phyloP scores from a whole-genome alignment of 2,329 filamentous ascomycete species.

The Aureobasidium namibiae region DNA sequence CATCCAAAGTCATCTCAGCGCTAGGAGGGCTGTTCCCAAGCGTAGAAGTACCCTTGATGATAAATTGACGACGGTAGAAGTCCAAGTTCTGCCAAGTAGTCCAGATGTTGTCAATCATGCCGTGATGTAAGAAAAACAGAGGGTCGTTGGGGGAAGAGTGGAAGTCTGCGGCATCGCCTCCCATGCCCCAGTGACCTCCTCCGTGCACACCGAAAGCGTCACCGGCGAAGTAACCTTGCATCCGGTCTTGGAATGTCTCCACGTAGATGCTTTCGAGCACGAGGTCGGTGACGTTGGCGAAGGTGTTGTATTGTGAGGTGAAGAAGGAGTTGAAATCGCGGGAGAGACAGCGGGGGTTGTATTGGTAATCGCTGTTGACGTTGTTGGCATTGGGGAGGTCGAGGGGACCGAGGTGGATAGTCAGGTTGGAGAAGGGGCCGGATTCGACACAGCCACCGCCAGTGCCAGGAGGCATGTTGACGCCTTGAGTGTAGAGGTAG shows the following conservation, averaged over 20 bases:
- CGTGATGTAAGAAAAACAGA: constrained; percentile 39
- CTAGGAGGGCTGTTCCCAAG: constrained; percentile 37
- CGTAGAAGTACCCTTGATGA: constrained; percentile 37
- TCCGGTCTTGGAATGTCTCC: constrained; percentile 21
- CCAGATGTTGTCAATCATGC: constrained; percentile 40
- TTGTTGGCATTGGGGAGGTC: constrained; percentile 22
- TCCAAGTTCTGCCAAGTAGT: constrained; percentile 45
- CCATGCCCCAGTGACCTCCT: constrained; percentile 40
- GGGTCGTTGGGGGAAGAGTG: constrained; percentile 39
- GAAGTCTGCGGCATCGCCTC: constrained; percentile 39
- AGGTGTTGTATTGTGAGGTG: constrained; percentile 17
- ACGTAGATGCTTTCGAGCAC: constrained; percentile 22
- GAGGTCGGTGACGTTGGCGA: constrained; percentile 19
- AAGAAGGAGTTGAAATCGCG: constrained; percentile 21
- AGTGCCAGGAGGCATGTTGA: constrained; percentile 40
- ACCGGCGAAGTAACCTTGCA: constrained; percentile 23
- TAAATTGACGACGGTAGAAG: constrained; percentile 28
- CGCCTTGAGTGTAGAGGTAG: constrained; percentile 20
- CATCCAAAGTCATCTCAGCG: constrained; percentile 38
- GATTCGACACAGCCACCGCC: constrained; percentile 48
- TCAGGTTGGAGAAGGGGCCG: constrained; percentile 43
- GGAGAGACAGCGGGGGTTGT: constrained; percentile 21
- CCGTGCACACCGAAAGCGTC: constrained; percentile 35
- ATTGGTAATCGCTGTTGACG: constrained; percentile 20
- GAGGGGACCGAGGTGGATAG: constrained; percentile 26